A percentile compares a stretch with the other conserved stretches of the same genome.
These are phyloP conservation scores for Ophiostoma sp. DNA, from an alignment of 2,329 filamentous ascomycete species.

Conservation along the genomic window DNA sequence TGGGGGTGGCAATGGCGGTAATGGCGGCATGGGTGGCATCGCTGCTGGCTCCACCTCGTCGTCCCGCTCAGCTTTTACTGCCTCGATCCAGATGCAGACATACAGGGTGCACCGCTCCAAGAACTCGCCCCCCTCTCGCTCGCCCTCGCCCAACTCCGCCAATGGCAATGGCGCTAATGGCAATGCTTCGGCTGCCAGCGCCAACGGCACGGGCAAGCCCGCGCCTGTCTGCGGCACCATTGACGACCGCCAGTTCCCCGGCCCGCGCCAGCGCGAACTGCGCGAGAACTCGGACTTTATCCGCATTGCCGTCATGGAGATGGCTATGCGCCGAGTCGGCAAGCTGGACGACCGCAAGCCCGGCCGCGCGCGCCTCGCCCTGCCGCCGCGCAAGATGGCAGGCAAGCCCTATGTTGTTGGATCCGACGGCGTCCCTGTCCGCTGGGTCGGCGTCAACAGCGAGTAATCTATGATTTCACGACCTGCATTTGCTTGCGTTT, in stretches of 20 bases:
- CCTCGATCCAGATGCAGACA: slow-evolving; percentile 67
- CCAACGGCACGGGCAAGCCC: neutral
- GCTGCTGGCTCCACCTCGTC: slow-evolving; percentile 1
- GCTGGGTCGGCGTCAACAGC: slow-evolving; percentile 46
- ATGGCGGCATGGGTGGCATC: neutral
- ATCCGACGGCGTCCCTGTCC: slow-evolving; percentile 52
- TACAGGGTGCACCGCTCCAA: slow-evolving; percentile 53
- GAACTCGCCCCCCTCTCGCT: neutral
- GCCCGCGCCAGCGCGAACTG: slow-evolving; percentile 59
- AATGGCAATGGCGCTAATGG: too few relatives aligned
- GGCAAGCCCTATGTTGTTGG: slow-evolving; percentile 53
- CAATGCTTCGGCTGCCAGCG: neutral
- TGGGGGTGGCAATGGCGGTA: neutral
- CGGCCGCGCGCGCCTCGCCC: slow-evolving; percentile 61
- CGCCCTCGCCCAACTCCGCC: neutral
- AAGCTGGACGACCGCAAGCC: slow-evolving; percentile 62
- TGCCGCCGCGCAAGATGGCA: slow-evolving; percentile 58
- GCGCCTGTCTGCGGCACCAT: slow-evolving; percentile 7
- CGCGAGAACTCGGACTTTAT: slow-evolving; percentile 67
- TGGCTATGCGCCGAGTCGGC: slow-evolving; percentile 62
- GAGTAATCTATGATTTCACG: slow-evolving; percentile 2
- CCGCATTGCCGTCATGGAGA: slow-evolving; percentile 65
- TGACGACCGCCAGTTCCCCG: slow-evolving; percentile 34
- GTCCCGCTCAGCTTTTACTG: slow-evolving; percentile 46
- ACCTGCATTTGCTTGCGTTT: neutral